Conservation (phyloP, 441 rosid species). For the Adansonia grandidieri region DNA sequence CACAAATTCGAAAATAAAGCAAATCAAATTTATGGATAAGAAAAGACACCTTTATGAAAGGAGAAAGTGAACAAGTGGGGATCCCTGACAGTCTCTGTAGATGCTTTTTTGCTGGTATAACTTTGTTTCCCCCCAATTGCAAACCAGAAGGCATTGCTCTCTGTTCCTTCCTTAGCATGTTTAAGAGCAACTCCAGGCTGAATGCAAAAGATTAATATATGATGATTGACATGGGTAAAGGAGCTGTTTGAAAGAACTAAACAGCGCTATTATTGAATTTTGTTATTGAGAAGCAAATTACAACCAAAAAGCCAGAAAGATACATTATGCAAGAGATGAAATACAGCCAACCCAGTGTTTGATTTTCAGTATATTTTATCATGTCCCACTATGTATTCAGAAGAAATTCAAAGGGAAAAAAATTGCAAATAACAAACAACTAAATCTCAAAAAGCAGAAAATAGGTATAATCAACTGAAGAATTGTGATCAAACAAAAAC, state of each 20-base stretch:
- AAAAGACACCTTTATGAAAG: constrained; percentile 64
- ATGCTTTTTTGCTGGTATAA: constrained; percentile 71
- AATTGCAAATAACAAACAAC: constrained; percentile 5
- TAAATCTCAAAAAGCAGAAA: background rate
- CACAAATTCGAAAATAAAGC: constrained; percentile 15
- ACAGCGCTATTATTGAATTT: background rate
- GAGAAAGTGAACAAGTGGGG: constrained; percentile 85
- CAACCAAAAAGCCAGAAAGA: constrained; percentile 7
- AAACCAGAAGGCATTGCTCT: constrained; percentile 96
- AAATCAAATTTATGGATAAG: constrained; percentile 26
- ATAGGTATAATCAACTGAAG: constrained; percentile 8
- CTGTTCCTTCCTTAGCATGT: constrained; percentile 99
- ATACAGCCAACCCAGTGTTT: constrained; percentile 4
- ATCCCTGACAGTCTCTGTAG: constrained; percentile 74
- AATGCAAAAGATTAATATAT: constrained; percentile 16
- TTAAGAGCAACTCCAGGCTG: constrained; percentile 90
- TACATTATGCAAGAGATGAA: background rate
- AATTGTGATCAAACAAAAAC: constrained; percentile 7
- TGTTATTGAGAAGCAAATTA: background rate
- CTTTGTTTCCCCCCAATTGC: constrained; percentile 96
- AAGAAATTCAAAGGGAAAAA: background rate
- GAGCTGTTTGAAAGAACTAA: constrained; percentile 16
- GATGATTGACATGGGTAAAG: background rate
- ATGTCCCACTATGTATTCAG: background rate
- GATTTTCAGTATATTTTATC: constrained; percentile 15